A percentile compares a stretch with the other conserved stretches of the same genome.
Evolutionary conservation across 768 basidiomycete species (phyloP).

Genomic region (Hirschioporus abietinus): DNA sequence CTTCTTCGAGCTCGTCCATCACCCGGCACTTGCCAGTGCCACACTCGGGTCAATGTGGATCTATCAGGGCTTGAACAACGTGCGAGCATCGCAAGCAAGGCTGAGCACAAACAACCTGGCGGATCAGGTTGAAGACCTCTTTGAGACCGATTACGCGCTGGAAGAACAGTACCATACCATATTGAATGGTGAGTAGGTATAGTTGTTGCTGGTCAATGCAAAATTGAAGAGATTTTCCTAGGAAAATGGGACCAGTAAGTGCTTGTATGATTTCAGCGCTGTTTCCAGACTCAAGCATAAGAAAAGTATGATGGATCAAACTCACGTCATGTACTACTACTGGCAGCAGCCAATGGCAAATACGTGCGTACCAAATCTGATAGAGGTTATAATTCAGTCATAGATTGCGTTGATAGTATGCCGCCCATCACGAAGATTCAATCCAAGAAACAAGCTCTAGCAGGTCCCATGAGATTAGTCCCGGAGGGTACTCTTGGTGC

Average conservation of each 20-base stretch:
- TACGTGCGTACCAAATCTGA: constrained; percentile 32
- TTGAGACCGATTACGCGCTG: constrained; percentile 57
- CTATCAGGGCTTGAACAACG: constrained; percentile 52
- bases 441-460: constrained; percentile 47
- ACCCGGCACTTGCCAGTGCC: constrained; percentile 53
- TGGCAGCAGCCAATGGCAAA: constrained; percentile 71
- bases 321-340: constrained; percentile 61
- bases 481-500: constrained; percentile 57
- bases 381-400: not conserved
- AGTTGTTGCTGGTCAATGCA: constrained; percentile 1
- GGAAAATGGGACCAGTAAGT: constrained; percentile 64
- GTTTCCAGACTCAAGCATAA: constrained; percentile 15
- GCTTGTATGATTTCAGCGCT: not conserved
- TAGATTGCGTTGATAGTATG: constrained; percentile 37
- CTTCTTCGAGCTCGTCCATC: constrained; percentile 69
- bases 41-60: constrained; percentile 57
- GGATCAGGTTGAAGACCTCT: constrained; percentile 47
- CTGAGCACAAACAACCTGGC: constrained; percentile 56
- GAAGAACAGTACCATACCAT: constrained; percentile 56
- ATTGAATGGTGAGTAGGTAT: constrained; percentile 38
- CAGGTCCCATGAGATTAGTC: constrained; percentile 60
- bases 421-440: constrained; percentile 47
- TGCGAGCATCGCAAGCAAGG: constrained; percentile 58
- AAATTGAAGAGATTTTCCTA: constrained; percentile 12
- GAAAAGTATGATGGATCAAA: constrained; percentile 67